Conservation (phyloP, 805 yeast species). For the Suhomyces kilbournensis region DNA sequence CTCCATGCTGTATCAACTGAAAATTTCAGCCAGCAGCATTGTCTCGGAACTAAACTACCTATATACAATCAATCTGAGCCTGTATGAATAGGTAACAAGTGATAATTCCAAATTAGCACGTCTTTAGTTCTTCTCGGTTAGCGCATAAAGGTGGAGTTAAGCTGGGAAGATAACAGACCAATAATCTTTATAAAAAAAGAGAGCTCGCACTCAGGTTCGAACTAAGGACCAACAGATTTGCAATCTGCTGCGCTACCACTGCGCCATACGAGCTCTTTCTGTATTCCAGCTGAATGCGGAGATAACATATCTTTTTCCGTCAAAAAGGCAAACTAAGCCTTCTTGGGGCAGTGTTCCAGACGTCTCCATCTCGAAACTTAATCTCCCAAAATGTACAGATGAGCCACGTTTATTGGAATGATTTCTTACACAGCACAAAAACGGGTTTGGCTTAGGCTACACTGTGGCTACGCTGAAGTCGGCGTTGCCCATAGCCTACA, state of each 20-base stretch:
- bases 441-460: not conserved
- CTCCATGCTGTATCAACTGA: not conserved
- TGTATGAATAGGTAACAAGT: not conserved
- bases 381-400: not conserved
- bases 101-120: not conserved
- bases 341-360: not conserved
- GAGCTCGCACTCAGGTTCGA: conserved; percentile 90
- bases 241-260: conserved; percentile 99
- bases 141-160: not conserved
- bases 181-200: not conserved
- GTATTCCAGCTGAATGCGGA: not conserved
- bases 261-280: conserved; percentile 72
- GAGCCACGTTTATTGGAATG: not conserved
- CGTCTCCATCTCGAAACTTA: too few species aligned
- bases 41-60: not conserved
- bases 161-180: not conserved
- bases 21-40: not conserved
- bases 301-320: not conserved
- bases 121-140: too few species aligned
- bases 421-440: not conserved
- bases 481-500: not conserved
- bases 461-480: not conserved
- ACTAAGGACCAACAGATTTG: conserved; percentile 98
- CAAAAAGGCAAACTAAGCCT: not conserved
- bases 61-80: not conserved